A percentile compares a stretch with the other conserved stretches of the same genome.
These are phyloP conservation scores for Aspergillus baeticus DNA, from an alignment of 495 filamentous ascomycete genomes.

Conservation along the genomic window DNA sequence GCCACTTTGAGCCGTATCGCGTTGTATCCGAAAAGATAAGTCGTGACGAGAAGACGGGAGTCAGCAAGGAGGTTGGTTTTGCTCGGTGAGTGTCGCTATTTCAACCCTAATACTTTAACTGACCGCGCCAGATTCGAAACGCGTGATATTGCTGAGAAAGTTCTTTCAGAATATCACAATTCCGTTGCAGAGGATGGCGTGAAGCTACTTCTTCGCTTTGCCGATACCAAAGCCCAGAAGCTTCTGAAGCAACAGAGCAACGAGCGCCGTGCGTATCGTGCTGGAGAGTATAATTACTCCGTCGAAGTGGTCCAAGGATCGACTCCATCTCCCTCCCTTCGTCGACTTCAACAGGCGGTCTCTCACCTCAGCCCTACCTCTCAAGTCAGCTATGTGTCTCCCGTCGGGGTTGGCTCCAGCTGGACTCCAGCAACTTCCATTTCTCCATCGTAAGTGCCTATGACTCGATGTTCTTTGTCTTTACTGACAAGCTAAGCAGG, in stretches of 20 bases:
- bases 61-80: constrained; percentile 96
- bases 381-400: constrained; percentile 42
- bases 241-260: constrained; percentile 91
- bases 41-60: constrained; percentile 75
- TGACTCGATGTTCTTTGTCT: not conserved
- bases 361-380: constrained; percentile 42
- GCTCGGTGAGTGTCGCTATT: constrained; percentile 64
- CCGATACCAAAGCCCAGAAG: constrained; percentile 95
- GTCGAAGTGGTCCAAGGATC: constrained; percentile 47
- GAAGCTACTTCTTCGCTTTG: constrained; percentile 89
- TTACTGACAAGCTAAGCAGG: constrained; percentile 31
- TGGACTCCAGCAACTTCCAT: constrained; percentile 53
- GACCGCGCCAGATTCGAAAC: constrained; percentile 66
- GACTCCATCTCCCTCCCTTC: constrained; percentile 38
- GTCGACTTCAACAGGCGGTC: constrained; percentile 29
- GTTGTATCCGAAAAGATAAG: constrained; percentile 92
- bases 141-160: constrained; percentile 81
- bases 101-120: not conserved
- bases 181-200: constrained; percentile 65
- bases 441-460: constrained; percentile 43
- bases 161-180: constrained; percentile 79
- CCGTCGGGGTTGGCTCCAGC: constrained; percentile 36
- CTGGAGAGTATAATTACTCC: constrained; percentile 85
- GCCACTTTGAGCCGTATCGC: constrained; percentile 71
- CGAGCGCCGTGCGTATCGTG: constrained; percentile 86